These are phyloP conservation scores for Conticribra guillardii DNA, from an alignment of 108 stramenopile genomes.

Conservation along the genomic window DNA sequence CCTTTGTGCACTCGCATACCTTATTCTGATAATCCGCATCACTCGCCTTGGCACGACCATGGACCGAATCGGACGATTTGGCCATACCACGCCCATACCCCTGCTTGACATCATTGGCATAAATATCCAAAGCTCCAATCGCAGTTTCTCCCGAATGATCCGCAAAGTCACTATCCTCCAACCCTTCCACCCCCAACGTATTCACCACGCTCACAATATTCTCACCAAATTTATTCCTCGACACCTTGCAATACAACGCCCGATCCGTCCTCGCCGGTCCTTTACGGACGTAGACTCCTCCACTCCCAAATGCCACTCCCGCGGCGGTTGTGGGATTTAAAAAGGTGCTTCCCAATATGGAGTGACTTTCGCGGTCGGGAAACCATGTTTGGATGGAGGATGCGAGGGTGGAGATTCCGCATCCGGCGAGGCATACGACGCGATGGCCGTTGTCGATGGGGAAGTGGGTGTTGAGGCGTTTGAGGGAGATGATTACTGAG, in stretches of 20 bases:
- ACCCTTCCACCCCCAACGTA: slow-evolving; percentile 74
- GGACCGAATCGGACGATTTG: slow-evolving; percentile 59
- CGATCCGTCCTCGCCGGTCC: slow-evolving; percentile 86
- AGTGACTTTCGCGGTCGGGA: slow-evolving; percentile 83
- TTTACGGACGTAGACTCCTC: slow-evolving; percentile 82
- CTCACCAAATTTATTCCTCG: slow-evolving; percentile 64
- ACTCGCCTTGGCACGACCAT: slow-evolving; percentile 60
- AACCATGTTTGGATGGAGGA: slow-evolving; percentile 58
- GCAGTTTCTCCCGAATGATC: slow-evolving; percentile 53
- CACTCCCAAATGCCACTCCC: slow-evolving; percentile 85
- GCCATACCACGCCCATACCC: slow-evolving; percentile 53
- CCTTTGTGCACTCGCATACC: slow-evolving; percentile 57
- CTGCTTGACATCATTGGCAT: slow-evolving; percentile 55
- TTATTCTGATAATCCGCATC: slow-evolving; percentile 64
- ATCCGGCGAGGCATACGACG: slow-evolving; percentile 79
- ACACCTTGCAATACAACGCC: slow-evolving; percentile 65
- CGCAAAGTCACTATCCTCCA: slow-evolving; percentile 67
- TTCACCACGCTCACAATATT: slow-evolving; percentile 70
- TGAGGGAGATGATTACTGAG: slow-evolving; percentile 71
- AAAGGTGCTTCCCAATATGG: slow-evolving; percentile 80
- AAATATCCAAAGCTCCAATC: slow-evolving; percentile 58
- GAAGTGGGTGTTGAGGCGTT: slow-evolving; percentile 70
- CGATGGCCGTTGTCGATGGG: slow-evolving; percentile 82
- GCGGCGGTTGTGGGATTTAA: slow-evolving; percentile 88
- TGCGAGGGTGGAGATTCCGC: slow-evolving; percentile 69